Percentiles rank a stretch among this genome's conserved stretches.
phyloP scores from a whole-genome alignment of 2,329 filamentous ascomycete species.

The Fusarium graminum region DNA sequence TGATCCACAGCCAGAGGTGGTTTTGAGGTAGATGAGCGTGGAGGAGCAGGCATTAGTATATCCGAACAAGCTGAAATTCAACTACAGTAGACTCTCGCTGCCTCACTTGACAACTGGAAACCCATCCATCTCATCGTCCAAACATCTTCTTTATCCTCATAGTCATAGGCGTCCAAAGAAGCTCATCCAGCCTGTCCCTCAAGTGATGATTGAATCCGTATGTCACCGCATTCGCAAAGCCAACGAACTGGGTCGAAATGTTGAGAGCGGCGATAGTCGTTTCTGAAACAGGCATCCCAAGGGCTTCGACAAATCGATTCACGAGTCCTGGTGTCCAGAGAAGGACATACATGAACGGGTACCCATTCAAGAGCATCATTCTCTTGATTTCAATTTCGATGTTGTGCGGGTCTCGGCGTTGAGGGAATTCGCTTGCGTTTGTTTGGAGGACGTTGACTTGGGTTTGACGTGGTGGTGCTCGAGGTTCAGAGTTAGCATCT shows the following conservation, averaged over 20 bases:
- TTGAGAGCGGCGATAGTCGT: slow-evolving; percentile 37
- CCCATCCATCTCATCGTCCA: slow-evolving; percentile 12
- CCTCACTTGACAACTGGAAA: neutral
- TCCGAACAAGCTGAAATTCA: neutral
- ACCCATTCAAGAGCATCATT: slow-evolving; percentile 46
- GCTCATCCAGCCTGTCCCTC: slow-evolving; percentile 33
- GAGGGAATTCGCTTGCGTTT: slow-evolving; percentile 45
- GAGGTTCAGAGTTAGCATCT: slow-evolving; percentile 28
- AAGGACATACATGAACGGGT: slow-evolving; percentile 45
- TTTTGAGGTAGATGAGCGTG: neutral
- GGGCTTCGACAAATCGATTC: slow-evolving; percentile 43
- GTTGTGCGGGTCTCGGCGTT: slow-evolving; percentile 30
- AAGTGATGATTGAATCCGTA: slow-evolving; percentile 47
- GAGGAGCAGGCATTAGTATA: neutral
- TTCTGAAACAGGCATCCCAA: slow-evolving; percentile 21
- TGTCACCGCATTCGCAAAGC: slow-evolving; percentile 42
- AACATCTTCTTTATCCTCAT: slow-evolving; percentile 31
- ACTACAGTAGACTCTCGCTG: no score
- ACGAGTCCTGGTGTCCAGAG: slow-evolving; percentile 44
- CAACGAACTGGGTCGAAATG: slow-evolving; percentile 41
- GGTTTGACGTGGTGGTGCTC: slow-evolving; percentile 4
- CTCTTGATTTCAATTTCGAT: slow-evolving; percentile 43
- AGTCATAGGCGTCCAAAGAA: slow-evolving; percentile 35
- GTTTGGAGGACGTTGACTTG: slow-evolving; percentile 29
- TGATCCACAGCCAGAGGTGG: neutral